These are phyloP conservation scores for Brassica cretica DNA, from an alignment of 345 rosid species.

Conservation along the genomic window DNA sequence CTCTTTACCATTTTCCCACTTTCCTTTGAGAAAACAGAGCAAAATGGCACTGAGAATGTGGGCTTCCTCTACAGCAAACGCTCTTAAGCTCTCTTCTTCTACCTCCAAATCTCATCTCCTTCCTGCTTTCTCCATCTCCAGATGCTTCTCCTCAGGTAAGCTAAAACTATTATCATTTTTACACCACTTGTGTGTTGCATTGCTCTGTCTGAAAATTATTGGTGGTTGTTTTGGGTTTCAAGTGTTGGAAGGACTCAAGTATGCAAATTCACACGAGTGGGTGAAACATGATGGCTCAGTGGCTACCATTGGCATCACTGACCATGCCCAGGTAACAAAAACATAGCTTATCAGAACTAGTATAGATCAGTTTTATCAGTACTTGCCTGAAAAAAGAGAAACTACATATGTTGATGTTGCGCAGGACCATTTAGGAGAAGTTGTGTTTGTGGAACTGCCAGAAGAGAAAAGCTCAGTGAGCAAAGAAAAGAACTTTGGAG, in stretches of 20 bases:
- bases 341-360: constrained; percentile 4
- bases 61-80: constrained; percentile 95
- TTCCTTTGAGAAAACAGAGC: constrained; percentile 5
- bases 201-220: constrained; percentile 18
- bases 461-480: constrained; percentile 55
- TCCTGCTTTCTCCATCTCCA: constrained; percentile 63
- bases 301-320: constrained; percentile 85
- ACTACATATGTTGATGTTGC: background rate
- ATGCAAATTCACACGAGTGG: constrained; percentile 92
- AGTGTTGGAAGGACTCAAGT: constrained; percentile 93
- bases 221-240: constrained; percentile 14
- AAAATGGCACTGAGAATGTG: constrained; percentile 89
- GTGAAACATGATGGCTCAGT: constrained; percentile 90
- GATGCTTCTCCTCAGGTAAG: constrained; percentile 83
- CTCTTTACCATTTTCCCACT: constrained; percentile 29
- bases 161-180: background rate
- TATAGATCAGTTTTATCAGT: background rate
- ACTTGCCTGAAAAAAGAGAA: background rate
- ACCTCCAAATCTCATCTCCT: constrained; percentile 41
- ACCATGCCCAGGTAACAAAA: constrained; percentile 85
- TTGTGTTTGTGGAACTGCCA: constrained; percentile 89
- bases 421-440: constrained; percentile 94
- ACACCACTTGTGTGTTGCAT: constrained; percentile 13
- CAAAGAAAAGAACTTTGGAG: constrained; percentile 73
- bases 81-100: constrained; percentile 60